These are phyloP conservation scores for Spirogloea muscicola DNA, from an alignment of 139 green algal genomes.

Conservation along the genomic window DNA sequence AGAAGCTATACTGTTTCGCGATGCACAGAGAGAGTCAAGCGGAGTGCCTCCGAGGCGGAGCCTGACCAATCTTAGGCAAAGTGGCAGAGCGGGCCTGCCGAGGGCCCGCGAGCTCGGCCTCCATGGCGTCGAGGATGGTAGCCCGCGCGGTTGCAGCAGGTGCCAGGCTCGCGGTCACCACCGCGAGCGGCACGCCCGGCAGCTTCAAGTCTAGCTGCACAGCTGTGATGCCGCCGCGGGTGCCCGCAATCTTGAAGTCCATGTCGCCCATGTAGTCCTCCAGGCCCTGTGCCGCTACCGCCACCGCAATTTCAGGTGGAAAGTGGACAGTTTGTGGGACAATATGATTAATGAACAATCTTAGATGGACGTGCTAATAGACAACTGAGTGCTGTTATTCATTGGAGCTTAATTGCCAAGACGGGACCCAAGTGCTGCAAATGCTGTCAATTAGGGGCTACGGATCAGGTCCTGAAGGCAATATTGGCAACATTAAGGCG, in stretches of 20 bases:
- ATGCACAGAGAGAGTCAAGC: neutral
- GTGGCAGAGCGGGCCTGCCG: neutral
- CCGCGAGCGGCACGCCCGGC: constrained; percentile 55
- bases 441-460: too few relatives aligned
- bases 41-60: neutral
- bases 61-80: neutral
- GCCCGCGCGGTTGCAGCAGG: constrained; percentile 33
- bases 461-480: too few relatives aligned
- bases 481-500: too few relatives aligned
- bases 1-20: neutral
- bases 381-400: too few relatives aligned
- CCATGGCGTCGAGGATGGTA: constrained; percentile 56
- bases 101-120: constrained; percentile 29
- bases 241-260: constrained; percentile 94
- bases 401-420: too few relatives aligned
- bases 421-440: too few relatives aligned
- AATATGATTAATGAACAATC: too few relatives aligned
- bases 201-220: constrained; percentile 95
- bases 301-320: too few relatives aligned
- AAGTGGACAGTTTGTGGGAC: too few relatives aligned
- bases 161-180: constrained; percentile 48
- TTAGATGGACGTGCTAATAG: too few relatives aligned
- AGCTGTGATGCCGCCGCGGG: constrained; percentile 71
- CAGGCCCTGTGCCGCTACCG: constrained; percentile 62
- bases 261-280: constrained; percentile 98